phyloP scores from a whole-genome alignment of 2,329 filamentous ascomycete species.

The Lachnellula hyalina region DNA sequence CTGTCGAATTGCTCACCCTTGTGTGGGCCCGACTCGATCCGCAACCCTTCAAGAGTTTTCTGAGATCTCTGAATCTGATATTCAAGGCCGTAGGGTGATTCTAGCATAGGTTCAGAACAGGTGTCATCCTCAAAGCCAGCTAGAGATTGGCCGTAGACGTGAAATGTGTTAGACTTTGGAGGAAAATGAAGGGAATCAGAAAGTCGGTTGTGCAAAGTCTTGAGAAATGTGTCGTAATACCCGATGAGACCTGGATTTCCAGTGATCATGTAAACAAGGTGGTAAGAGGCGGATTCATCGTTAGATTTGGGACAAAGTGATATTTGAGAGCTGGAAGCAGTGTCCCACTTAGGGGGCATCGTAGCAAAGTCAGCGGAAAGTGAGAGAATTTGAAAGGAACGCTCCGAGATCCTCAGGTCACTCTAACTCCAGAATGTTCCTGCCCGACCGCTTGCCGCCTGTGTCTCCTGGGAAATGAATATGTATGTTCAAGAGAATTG shows the following conservation, averaged over 20 bases:
- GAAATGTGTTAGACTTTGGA: constrained; percentile 24
- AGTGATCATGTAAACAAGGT: constrained; percentile 65
- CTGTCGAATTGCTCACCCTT: constrained; percentile 43
- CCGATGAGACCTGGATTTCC: constrained; percentile 72
- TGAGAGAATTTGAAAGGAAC: neutral
- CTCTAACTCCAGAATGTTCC: too few species aligned
- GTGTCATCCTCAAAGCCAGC: constrained; percentile 50
- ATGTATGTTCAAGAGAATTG: too few species aligned
- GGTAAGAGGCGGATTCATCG: constrained; percentile 11
- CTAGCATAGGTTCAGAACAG: constrained; percentile 34
- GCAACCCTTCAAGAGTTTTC: constrained; percentile 13
- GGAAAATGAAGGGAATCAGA: constrained; percentile 34
- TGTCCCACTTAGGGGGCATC: neutral
- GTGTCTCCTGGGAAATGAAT: too few species aligned
- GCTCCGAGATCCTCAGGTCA: neutral
- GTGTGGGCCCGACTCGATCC: constrained; percentile 25
- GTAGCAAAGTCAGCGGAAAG: neutral
- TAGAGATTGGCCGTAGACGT: constrained; percentile 54
- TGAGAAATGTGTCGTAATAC: constrained; percentile 67
- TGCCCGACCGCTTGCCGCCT: too few species aligned
- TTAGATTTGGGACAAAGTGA: constrained; percentile 14
- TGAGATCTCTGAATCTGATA: constrained; percentile 41
- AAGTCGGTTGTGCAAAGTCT: constrained; percentile 49
- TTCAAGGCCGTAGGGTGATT: constrained; percentile 42
- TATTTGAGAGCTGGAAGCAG: constrained; percentile 12